phyloP scores from a whole-genome alignment of 78 protist genomes.

The Pelomyxa schiedti region DNA sequence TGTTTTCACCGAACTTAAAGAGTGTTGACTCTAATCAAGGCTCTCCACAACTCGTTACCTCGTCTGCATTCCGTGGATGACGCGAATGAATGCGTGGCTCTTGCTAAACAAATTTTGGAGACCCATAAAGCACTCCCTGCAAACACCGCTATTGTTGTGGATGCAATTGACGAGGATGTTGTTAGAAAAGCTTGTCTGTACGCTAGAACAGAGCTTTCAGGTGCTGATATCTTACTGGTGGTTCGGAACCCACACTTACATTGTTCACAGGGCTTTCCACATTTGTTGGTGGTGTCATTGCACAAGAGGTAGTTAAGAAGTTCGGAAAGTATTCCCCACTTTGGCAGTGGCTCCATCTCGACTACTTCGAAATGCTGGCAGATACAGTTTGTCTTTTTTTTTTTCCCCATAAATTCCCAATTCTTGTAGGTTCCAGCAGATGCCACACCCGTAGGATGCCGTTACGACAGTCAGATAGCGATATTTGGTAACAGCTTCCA shows the following conservation, averaged over 20 bases:
- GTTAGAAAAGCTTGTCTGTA: slow-evolving; percentile 37
- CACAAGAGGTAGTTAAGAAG: slow-evolving; percentile 91
- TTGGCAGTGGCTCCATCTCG: slow-evolving; percentile 76
- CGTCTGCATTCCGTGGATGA: not conserved
- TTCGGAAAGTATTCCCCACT: slow-evolving; percentile 90
- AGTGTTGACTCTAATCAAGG: not conserved
- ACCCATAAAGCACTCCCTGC: not conserved
- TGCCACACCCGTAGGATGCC: slow-evolving; percentile 4
- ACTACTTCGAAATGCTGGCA: slow-evolving; percentile 43
- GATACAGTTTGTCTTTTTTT: no score
- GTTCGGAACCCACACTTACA: no score
- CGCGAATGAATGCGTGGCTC: not conserved
- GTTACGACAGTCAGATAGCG: slow-evolving; percentile 69
- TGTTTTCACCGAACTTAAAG: not conserved
- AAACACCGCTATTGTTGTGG: not conserved
- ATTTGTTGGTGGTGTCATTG: slow-evolving; percentile 73
- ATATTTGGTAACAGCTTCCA: slow-evolving; percentile 57
- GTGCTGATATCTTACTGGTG: no score
- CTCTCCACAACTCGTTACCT: not conserved
- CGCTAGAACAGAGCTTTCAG: slow-evolving; percentile 1
- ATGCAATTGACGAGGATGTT: slow-evolving; percentile 10
- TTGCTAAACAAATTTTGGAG: not conserved
- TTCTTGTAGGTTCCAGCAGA: no score
- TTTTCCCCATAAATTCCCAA: no score
- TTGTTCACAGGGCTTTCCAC: slow-evolving; percentile 40